phyloP scores from a whole-genome alignment of 176 grass and related monocot species.

The Zizania latifolia region DNA sequence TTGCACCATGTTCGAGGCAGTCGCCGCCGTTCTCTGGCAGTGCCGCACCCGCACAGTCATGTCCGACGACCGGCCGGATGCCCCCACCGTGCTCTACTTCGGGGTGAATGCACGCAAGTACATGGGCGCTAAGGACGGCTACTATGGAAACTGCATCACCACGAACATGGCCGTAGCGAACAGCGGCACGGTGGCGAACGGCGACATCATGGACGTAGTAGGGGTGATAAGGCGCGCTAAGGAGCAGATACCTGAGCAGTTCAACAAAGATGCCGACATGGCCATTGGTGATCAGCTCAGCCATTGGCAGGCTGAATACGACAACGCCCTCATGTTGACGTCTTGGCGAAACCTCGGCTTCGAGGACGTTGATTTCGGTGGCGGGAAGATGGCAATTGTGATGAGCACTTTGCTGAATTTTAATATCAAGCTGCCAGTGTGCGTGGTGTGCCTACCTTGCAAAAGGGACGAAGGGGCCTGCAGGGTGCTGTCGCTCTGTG shows the following conservation, averaged over 20 bases:
- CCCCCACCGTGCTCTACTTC: background rate
- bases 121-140: background rate
- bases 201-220: background rate
- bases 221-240: background rate
- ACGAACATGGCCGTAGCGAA: background rate
- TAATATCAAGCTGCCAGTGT: background rate
- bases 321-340: background rate
- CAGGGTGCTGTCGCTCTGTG: background rate
- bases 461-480: background rate
- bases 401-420: background rate
- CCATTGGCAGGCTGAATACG: background rate
- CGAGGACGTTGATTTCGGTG: background rate
- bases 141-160: background rate
- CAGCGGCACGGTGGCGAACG: background rate
- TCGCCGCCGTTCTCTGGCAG: constrained; percentile 17
- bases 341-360: background rate
- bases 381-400: background rate
- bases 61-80: background rate
- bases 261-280: no score
- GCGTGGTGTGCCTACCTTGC: background rate
- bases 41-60: constrained; percentile 21
- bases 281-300: no score
- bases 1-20: constrained; percentile 34
- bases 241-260: background rate
- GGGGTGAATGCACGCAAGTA: background rate